Base-by-base conservation (phyloP, 371 early-diverging fungal species). In the Actinomortierella wolfii region DNA sequence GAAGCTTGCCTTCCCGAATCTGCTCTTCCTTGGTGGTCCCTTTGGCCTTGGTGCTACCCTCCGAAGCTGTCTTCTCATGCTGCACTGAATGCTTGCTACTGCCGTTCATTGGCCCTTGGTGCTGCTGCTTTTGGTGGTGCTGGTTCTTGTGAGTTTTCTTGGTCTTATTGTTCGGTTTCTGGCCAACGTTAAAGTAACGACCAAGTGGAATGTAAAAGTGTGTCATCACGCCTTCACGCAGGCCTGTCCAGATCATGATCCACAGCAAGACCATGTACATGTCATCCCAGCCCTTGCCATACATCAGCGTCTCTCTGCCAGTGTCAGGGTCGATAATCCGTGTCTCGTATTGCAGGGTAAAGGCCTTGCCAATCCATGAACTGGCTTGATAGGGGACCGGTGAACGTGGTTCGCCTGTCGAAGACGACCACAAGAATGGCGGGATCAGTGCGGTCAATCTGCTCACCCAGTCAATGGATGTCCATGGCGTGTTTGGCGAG, bases 211-310 rank as follows among this genome's bases (percentile, higher is more conserved):
- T 79, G n/a, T 85, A 79, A 4, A 89, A 13, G 56, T 73, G 80
- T 39, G 81, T 77, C 85, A 90, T 90, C 28, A 79, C 62, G 6
- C 68, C 67, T n/a, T 86, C 86, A 4, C 91, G 85, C 23, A 87
- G 39, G 21, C 88, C 83, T 2, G 90, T 90, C 70, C 90, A 89
- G 11, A 83, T 81, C 43, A 88, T 67, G 49, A 87, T 74, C 86
- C 89, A 91, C 64, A 87, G 81, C 54, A 71, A 48, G 13, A 91
- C 78, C 78, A 83, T 88, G 63, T 83, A 89, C n/a, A 81, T 15
- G 59, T 92, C 93, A 43, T 81, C 77, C 41, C 56, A 69, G 3
- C 68, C 66, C 54, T 70, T 78, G 28, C 76, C 82, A 64, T 80
- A 90, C 1, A 80, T 57, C 2, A 71, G 58, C 8, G 49, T 54